A percentile compares a stretch with the other conserved stretches of the same genome.
phyloP scores from a whole-genome alignment of 2,329 filamentous ascomycete species.

The Leptosphaerulina australis region DNA sequence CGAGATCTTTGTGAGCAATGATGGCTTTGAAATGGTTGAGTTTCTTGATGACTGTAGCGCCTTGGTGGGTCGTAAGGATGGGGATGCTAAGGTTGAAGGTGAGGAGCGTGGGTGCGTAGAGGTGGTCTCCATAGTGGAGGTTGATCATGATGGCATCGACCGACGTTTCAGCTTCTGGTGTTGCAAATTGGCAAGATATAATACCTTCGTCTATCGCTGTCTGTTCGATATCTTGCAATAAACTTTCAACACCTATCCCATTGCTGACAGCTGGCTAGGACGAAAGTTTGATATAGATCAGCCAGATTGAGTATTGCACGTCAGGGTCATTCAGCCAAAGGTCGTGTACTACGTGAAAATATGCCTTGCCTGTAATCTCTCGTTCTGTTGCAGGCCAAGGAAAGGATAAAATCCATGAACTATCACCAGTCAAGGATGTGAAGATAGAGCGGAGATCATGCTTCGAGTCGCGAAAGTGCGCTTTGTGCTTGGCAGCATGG shows the following conservation, averaged over 20 bases:
- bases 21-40: not conserved
- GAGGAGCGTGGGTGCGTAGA: slow-evolving; percentile 7
- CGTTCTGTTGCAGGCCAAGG: slow-evolving; percentile 9
- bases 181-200: not conserved
- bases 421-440: slow-evolving; percentile 15
- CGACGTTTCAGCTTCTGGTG: not conserved
- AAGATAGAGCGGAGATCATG: slow-evolving; percentile 5
- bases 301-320: not conserved
- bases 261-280: not conserved
- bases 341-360: slow-evolving; percentile 13
- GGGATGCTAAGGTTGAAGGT: slow-evolving; percentile 8
- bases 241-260: not conserved
- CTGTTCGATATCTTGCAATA: not conserved
- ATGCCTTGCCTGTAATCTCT: slow-evolving; percentile 5
- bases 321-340: slow-evolving; percentile 8
- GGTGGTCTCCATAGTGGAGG: slow-evolving; percentile 10
- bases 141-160: slow-evolving; percentile 12
- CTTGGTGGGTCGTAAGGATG: slow-evolving; percentile 2
- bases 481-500: not conserved
- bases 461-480: not conserved
- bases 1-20: not conserved
- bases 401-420: slow-evolving; percentile 16
- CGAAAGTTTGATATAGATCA: slow-evolving; percentile 1
- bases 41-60: not conserved
- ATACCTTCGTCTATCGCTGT: not conserved